Evolutionary conservation across 768 basidiomycete genomes (phyloP).

Genomic region (Serendipita vermifera): DNA sequence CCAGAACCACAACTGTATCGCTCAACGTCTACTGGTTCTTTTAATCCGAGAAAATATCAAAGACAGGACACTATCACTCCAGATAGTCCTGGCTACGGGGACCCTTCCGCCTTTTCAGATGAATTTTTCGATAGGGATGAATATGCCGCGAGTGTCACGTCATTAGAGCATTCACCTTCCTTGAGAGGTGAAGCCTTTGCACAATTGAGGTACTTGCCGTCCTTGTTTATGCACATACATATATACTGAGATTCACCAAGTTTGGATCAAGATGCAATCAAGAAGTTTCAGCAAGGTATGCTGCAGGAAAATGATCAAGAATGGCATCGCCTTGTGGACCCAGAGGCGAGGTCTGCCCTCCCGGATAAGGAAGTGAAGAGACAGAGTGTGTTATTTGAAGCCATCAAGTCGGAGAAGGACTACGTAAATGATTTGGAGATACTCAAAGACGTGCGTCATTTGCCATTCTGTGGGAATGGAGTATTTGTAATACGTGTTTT

Average conservation of each 20-base stretch:
- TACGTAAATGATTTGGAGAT: constrained; percentile 73
- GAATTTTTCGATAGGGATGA: constrained; percentile 7
- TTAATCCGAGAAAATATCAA: not conserved
- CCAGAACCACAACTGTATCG: constrained; percentile 43
- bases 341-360: constrained; percentile 54
- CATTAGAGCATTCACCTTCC: not conserved
- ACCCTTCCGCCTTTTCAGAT: not conserved
- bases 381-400: constrained; percentile 78
- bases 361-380: constrained; percentile 68
- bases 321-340: constrained; percentile 70
- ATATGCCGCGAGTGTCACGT: constrained; percentile 1
- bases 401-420: constrained; percentile 79
- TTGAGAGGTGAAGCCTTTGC: not conserved
- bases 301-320: constrained; percentile 59
- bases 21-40: constrained; percentile 25
- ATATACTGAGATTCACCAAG: not conserved
- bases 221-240: not conserved
- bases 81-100: not conserved
- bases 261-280: constrained; percentile 22
- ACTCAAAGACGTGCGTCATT: constrained; percentile 44
- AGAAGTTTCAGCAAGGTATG: constrained; percentile 53
- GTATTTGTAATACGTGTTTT: not conserved
- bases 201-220: not conserved
- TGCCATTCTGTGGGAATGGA: not conserved
- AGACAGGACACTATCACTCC: constrained; percentile 4